These are phyloP conservation scores for Morella rubra DNA, from an alignment of 306 rosid genomes.

Conservation along the genomic window DNA sequence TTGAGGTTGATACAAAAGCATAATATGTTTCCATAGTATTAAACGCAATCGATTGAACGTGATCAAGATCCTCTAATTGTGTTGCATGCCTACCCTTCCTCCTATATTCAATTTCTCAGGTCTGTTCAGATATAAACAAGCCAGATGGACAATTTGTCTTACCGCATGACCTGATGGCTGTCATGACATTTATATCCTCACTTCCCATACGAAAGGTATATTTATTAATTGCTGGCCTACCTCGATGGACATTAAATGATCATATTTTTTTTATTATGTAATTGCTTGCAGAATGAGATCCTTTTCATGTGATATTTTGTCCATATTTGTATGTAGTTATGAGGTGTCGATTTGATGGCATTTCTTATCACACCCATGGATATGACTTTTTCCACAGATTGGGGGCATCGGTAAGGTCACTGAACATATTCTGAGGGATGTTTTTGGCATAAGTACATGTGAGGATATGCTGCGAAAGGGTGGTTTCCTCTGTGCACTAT, in stretches of 20 bases:
- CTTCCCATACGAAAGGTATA: constrained; percentile 93
- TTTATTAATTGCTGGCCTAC: constrained; percentile 16
- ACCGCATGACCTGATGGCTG: constrained; percentile 74
- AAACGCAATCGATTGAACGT: background rate
- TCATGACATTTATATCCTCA: constrained; percentile 79
- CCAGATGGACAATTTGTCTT: constrained; percentile 79
- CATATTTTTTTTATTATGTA: background rate
- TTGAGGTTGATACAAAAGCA: background rate
- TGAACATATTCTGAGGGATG: constrained; percentile 76
- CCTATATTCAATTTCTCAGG: constrained; percentile 43
- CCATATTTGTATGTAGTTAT: constrained; percentile 3
- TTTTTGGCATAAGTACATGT: constrained; percentile 76
- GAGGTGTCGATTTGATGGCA: constrained; percentile 12
- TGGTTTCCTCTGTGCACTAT: constrained; percentile 69
- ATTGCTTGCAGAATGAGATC: background rate
- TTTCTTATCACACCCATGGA: background rate
- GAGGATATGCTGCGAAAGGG: constrained; percentile 80
- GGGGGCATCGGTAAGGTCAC: constrained; percentile 99
- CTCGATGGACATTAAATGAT: constrained; percentile 11
- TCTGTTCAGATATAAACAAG: constrained; percentile 95
- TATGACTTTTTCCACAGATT: constrained; percentile 56
- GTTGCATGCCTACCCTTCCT: background rate
- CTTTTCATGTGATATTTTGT: background rate
- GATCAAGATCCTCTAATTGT: background rate
- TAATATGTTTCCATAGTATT: background rate